Conservation (phyloP, 352 stramenopile species). For the Blastocystis sp. region DNA sequence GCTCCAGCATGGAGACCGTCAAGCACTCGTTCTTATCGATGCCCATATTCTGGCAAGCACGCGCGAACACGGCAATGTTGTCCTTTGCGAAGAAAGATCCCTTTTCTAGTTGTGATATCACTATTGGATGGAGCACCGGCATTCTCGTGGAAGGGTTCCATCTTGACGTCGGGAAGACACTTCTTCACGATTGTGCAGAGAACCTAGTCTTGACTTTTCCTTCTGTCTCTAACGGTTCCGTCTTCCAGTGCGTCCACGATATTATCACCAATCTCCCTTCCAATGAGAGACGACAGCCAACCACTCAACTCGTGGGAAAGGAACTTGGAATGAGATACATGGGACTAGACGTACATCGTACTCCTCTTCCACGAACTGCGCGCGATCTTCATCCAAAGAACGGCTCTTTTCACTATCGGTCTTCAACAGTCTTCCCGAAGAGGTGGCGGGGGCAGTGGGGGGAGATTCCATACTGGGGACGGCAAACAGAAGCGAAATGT, state of each 20-base stretch:
- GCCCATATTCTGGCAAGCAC: not conserved
- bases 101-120: not conserved
- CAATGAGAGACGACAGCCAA: slow-evolving; percentile 31
- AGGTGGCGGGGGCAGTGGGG: not conserved
- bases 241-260: slow-evolving; percentile 9
- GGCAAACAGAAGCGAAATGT: not conserved
- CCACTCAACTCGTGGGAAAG: not conserved
- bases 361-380: slow-evolving; percentile 34
- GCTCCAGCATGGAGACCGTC: slow-evolving; percentile 32
- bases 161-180: slow-evolving; percentile 25
- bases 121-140: not conserved
- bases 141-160: not conserved
- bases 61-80: slow-evolving; percentile 21
- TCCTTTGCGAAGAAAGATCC: slow-evolving; percentile 33
- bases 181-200: slow-evolving; percentile 1
- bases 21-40: slow-evolving; percentile 45
- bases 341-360: not conserved
- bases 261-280: slow-evolving; percentile 18
- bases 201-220: not conserved
- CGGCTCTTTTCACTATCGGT: not conserved
- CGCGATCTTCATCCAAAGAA: slow-evolving; percentile 4
- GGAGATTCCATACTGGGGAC: not conserved
- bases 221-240: not conserved
- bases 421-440: slow-evolving; percentile 36
- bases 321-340: not conserved